phyloP scores from a whole-genome alignment of 2,329 filamentous ascomycete genomes.

The Grosmannia penicillata region DNA sequence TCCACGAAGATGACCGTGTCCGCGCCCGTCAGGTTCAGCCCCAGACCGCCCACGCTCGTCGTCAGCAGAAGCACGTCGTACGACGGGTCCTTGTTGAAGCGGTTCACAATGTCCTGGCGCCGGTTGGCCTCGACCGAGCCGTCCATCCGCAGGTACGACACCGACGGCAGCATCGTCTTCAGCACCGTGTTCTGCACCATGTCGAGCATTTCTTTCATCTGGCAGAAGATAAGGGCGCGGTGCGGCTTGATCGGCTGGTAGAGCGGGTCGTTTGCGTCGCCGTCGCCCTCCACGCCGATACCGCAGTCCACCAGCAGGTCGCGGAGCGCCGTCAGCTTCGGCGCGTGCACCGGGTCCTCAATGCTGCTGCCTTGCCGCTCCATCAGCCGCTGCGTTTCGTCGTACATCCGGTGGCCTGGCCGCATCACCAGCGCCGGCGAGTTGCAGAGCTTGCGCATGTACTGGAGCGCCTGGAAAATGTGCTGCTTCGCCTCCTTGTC shows the following conservation, averaged over 20 bases:
- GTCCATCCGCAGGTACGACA: slow-evolving; percentile 88
- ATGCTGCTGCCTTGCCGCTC: slow-evolving; percentile 66
- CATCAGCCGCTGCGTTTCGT: slow-evolving; percentile 70
- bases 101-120: slow-evolving; percentile 95
- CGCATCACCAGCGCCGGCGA: slow-evolving; percentile 94
- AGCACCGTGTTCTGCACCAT: slow-evolving; percentile 95
- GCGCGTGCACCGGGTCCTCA: slow-evolving; percentile 75
- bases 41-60: slow-evolving; percentile 86
- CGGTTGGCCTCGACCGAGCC: slow-evolving; percentile 85
- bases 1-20: slow-evolving; percentile 99
- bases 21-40: slow-evolving; percentile 87
- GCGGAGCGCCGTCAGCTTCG: slow-evolving; percentile 78
- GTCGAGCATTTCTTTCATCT: slow-evolving; percentile 99
- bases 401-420: slow-evolving; percentile 79
- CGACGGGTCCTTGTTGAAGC: slow-evolving; percentile 93
- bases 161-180: slow-evolving; percentile 77
- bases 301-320: slow-evolving; percentile 97
- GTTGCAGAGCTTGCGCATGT: slow-evolving; percentile 99
- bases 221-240: slow-evolving; percentile 91
- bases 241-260: slow-evolving; percentile 87
- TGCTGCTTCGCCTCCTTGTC: slow-evolving; percentile 95
- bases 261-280: slow-evolving; percentile 40
- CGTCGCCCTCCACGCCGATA: slow-evolving; percentile 62
- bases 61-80: slow-evolving; percentile 91
- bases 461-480: slow-evolving; percentile 97